Conservation (phyloP, 1,139 yeast species). For the Blastobotrys elegans region DNA sequence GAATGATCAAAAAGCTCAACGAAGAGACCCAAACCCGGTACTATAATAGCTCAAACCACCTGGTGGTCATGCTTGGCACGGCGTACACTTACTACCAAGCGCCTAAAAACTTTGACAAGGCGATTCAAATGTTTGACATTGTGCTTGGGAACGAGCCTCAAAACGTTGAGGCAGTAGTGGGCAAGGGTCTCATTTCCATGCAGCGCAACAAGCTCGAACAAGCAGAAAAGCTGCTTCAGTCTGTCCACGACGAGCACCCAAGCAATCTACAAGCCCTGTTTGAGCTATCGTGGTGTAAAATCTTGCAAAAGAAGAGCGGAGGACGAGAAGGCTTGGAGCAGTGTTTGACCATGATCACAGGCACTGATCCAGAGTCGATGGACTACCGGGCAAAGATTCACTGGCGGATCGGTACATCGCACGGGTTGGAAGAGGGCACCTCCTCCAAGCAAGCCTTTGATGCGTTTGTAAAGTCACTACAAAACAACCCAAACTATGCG, state of each 20-base stretch:
- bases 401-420: slow-evolving; percentile 73
- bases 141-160: slow-evolving; percentile 49
- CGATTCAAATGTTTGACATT: slow-evolving; percentile 63
- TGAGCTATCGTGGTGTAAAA: slow-evolving; percentile 77
- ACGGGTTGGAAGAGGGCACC: slow-evolving; percentile 33
- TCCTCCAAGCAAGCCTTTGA: slow-evolving; percentile 42
- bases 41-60: slow-evolving; percentile 50
- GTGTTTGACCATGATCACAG: slow-evolving; percentile 44
- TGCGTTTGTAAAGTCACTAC: slow-evolving; percentile 56
- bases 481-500: slow-evolving; percentile 59
- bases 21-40: slow-evolving; percentile 46
- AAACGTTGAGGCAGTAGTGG: slow-evolving; percentile 63
- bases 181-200: slow-evolving; percentile 72
- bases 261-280: slow-evolving; percentile 55
- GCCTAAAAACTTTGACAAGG: slow-evolving; percentile 78
- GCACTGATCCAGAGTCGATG: slow-evolving; percentile 47
- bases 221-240: slow-evolving; percentile 50
- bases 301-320: slow-evolving; percentile 57
- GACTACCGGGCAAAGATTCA: slow-evolving; percentile 56
- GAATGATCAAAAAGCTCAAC: slow-evolving; percentile 42
- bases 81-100: slow-evolving; percentile 82
- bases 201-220: slow-evolving; percentile 54
- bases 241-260: slow-evolving; percentile 49
- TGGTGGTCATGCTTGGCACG: slow-evolving; percentile 65
- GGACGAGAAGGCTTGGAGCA: slow-evolving; percentile 52